Evolutionary conservation across 164 flowering plant genomes (phyloP), one percentile per base, ranked within the genome.

Genomic region (Liriodendron chinense): DNA sequence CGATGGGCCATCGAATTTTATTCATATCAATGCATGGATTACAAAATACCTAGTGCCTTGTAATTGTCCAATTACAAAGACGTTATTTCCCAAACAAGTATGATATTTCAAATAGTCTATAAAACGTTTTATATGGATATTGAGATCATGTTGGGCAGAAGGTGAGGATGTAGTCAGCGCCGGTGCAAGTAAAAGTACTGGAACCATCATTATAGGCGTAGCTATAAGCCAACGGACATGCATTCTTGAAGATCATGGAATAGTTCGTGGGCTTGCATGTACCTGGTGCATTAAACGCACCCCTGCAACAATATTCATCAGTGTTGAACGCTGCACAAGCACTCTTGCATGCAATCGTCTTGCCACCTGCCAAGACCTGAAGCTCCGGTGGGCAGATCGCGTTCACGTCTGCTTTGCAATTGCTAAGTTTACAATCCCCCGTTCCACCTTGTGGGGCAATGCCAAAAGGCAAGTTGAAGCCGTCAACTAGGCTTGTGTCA

Each of bases 401-500:
- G 24, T 77, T 82, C 23, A 79, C 53, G 20, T 79, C 23, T 18
- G 75, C 80, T 0, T 75, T 50, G 48, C 81, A 80, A 14, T 67
- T 65, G 1, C 71, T 76, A 28, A 69, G 47, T 4, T n/a, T 47
- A 49, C 79, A 77, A 4, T 9, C 25, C 3, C 79, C 78, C 9
- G 20, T 53, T 12, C 77, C 76, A 13, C 78, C 78, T 18, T 13
- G 22, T 12, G 74, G 66, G 8, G 56, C 2, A 34, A 79, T 48
- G 8, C 72, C 74, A 5, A 79, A 14, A 2, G 78, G 78, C 57
- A 83, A 0, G 47, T 85, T 84, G 80, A 68, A 84, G 47, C 86
- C 86, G 71, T 83, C 87, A 1, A 82, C 87, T 14, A 85, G 82
- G 75, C 85, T 84, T 1, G 80, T 68, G 75, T 84, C 86, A 65